Evolutionary conservation across 1,284 basidiomycete species (phyloP).

Genomic region (Pholiota adiposa): DNA sequence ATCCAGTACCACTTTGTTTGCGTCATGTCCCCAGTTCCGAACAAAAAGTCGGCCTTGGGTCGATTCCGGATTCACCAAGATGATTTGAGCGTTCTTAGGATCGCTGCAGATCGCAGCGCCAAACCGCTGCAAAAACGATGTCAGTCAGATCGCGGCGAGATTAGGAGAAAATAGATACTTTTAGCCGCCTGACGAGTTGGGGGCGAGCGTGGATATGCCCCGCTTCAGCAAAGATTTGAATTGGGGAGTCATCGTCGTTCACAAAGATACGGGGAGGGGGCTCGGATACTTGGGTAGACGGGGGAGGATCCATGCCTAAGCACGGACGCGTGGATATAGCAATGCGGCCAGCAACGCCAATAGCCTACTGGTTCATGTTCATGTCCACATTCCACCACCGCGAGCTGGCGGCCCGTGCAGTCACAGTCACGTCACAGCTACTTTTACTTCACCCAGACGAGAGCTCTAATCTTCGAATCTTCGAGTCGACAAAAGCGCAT

Average conservation of each 20-base stretch:
- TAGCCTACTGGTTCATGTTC: not conserved
- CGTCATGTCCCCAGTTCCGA: conserved; percentile 56
- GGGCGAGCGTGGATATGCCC: conserved; percentile 52
- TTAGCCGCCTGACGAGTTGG: conserved; percentile 53
- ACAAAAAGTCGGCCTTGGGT: conserved; percentile 56
- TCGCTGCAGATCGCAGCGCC: conserved; percentile 55
- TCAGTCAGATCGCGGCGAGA: conserved; percentile 1
- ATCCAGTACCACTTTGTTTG: conserved; percentile 51
- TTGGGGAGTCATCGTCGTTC: conserved; percentile 32
- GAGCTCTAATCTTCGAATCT: not conserved
- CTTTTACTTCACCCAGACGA: no score
- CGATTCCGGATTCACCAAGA: conserved; percentile 59
- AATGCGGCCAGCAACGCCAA: not conserved
- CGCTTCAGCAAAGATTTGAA: conserved; percentile 53
- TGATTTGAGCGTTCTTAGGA: conserved; percentile 52
- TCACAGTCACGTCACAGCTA: conserved; percentile 9
- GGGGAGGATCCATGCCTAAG: conserved; percentile 19
- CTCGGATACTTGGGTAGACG: conserved; percentile 20
- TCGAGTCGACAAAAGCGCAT: not conserved
- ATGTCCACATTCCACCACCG: not conserved
- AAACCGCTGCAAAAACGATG: conserved; percentile 40
- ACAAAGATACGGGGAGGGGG: conserved; percentile 29
- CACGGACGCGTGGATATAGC: not conserved
- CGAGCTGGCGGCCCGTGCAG: not conserved
- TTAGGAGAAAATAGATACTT: conserved; percentile 36